phyloP scores from a whole-genome alignment of 2,329 filamentous ascomycete genomes.

The Cladosporium colombiae region DNA sequence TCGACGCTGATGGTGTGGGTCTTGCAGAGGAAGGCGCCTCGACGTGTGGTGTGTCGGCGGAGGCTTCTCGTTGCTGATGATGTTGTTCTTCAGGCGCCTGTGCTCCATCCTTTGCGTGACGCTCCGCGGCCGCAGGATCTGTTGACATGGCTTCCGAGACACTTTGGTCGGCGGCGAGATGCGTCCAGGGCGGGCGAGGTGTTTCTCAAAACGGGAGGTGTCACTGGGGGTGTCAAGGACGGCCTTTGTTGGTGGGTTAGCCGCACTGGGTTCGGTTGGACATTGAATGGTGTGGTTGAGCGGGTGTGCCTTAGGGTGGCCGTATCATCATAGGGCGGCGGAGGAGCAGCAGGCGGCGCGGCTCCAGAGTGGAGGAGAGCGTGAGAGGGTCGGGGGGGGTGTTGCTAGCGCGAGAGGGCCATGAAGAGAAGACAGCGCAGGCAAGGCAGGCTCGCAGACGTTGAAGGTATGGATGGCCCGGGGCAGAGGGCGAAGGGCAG shows the following conservation, averaged over 20 bases:
- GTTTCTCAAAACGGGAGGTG: neutral
- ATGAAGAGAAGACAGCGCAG: neutral
- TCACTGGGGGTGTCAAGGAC: neutral
- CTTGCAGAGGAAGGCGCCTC: conserved; percentile 38
- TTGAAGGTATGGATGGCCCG: neutral
- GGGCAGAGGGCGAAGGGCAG: neutral
- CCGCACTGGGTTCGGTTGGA: conserved; percentile 36
- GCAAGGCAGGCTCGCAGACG: neutral
- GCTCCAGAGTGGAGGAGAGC: conserved; percentile 9
- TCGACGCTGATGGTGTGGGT: neutral
- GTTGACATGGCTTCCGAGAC: conserved; percentile 27
- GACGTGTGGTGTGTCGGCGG: conserved; percentile 44
- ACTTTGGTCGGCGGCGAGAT: neutral
- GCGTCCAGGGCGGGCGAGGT: neutral
- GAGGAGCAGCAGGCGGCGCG: conserved; percentile 1
- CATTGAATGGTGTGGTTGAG: conserved; percentile 29
- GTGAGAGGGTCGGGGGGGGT: neutral
- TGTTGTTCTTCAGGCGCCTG: conserved; percentile 16
- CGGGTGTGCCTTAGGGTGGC: conserved; percentile 21
- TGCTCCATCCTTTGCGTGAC: conserved; percentile 21
- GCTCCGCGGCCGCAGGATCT: conserved; percentile 23
- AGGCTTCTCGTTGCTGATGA: conserved; percentile 32
- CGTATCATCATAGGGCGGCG: conserved; percentile 26
- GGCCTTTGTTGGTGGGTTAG: conserved; percentile 23
- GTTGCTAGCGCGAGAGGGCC: neutral